These are phyloP conservation scores for Schrenkiella parvula DNA, from an alignment of 345 rosid genomes.

Conservation along the genomic window DNA sequence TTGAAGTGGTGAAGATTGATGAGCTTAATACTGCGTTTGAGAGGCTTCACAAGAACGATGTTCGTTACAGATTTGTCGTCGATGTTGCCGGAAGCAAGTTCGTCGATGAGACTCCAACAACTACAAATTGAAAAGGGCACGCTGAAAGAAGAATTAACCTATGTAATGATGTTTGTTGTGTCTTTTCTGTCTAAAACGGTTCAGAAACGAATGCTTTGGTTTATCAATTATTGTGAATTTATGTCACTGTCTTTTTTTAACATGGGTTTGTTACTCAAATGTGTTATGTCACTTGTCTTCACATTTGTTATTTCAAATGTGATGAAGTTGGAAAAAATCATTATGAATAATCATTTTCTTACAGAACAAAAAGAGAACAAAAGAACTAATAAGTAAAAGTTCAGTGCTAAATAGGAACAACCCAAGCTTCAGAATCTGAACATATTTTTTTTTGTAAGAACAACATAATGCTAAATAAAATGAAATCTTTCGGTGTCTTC, in stretches of 20 bases:
- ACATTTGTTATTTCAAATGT: no score
- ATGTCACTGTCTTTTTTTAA: not conserved
- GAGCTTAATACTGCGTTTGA: constrained; percentile 51
- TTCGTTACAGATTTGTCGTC: constrained; percentile 53
- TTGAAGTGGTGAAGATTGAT: constrained; percentile 57
- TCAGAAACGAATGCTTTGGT: not conserved
- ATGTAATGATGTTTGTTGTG: constrained; percentile 4
- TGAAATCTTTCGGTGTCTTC: constrained; percentile 8
- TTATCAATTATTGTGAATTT: not conserved
- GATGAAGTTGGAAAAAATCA: no score
- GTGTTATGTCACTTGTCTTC: no score
- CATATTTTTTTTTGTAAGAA: no score
- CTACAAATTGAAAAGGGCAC: constrained; percentile 4
- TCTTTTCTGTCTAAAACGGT: not conserved
- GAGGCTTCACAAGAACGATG: constrained; percentile 64
- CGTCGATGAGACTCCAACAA: constrained; percentile 21
- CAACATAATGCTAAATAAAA: not conserved
- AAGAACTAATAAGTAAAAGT: no score
- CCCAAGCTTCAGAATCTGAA: no score
- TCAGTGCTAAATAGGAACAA: no score
- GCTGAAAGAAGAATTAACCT: not conserved
- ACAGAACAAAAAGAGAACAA: no score
- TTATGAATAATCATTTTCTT: no score
- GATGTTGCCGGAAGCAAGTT: constrained; percentile 56
- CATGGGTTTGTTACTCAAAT: no score